phyloP scores from a whole-genome alignment of 169 alveolate species.

The Cryptosporidium ubiquitum region DNA sequence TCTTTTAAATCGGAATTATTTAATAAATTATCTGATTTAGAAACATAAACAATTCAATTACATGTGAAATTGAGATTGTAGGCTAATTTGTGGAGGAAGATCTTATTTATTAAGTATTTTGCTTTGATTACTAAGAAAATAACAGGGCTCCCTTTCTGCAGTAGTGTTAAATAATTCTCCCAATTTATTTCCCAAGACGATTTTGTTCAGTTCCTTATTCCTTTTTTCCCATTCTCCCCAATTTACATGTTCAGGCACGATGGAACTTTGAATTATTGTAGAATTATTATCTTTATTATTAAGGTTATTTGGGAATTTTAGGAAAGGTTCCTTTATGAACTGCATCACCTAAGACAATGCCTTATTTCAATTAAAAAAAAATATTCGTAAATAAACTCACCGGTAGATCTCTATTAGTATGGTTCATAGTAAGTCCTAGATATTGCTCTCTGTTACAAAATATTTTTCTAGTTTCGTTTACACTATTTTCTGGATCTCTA shows the following conservation, averaged over 20 bases:
- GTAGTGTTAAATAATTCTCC: not conserved
- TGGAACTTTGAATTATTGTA: not conserved
- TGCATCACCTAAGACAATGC: not conserved
- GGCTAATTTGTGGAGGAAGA: not conserved
- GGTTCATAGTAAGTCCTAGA: constrained; percentile 29
- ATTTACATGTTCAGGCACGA: not conserved
- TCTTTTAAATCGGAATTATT: too few relatives aligned
- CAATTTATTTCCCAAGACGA: not conserved
- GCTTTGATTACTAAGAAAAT: too few relatives aligned
- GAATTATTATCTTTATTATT: not conserved
- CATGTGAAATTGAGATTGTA: too few relatives aligned
- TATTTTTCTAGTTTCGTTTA: constrained; percentile 10
- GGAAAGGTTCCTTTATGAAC: not conserved
- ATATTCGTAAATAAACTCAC: constrained; percentile 6
- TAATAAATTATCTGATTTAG: too few relatives aligned
- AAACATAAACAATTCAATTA: too few relatives aligned
- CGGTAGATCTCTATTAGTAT: not conserved
- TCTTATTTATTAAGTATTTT: not conserved
- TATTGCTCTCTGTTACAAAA: constrained; percentile 25
- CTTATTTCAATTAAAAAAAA: not conserved
- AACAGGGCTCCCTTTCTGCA: not conserved
- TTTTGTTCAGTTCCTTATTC: not conserved
- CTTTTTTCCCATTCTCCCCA: constrained; percentile 32
- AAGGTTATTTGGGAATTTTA: not conserved
- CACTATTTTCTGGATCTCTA: not conserved